phyloP scores from a whole-genome alignment of 2,329 filamentous ascomycete species.

The Zymoseptoria tritici region DNA sequence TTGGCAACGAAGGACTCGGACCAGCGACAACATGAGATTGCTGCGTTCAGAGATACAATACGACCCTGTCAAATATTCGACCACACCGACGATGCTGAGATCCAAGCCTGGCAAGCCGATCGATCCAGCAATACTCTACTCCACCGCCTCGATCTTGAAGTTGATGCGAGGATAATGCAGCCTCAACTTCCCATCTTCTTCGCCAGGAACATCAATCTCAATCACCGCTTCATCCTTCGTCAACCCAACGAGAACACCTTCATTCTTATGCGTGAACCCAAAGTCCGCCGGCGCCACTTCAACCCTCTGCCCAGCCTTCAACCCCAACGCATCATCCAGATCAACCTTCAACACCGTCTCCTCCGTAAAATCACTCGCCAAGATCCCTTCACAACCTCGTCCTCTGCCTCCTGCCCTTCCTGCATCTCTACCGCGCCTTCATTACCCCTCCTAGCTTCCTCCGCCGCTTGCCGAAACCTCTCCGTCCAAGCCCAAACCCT shows the following conservation, averaged over 20 bases:
- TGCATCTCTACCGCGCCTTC: slow-evolving; percentile 2
- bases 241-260: slow-evolving; percentile 9
- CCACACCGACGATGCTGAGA: no score
- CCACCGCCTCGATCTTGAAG: slow-evolving; percentile 11
- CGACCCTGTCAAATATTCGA: no score
- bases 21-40: no score
- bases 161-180: slow-evolving; percentile 17
- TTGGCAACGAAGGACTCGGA: no score
- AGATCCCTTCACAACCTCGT: slow-evolving; percentile 10
- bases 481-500: slow-evolving; percentile 11
- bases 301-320: slow-evolving; percentile 9
- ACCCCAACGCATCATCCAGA: slow-evolving; percentile 7
- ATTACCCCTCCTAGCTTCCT: slow-evolving; percentile 5
- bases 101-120: not conserved
- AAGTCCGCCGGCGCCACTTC: slow-evolving; percentile 14
- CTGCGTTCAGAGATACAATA: no score
- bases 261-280: slow-evolving; percentile 14
- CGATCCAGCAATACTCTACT: not conserved
- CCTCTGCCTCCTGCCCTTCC: slow-evolving; percentile 11
- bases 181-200: slow-evolving; percentile 6
- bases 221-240: slow-evolving; percentile 14
- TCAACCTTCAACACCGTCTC: slow-evolving; percentile 1
- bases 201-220: slow-evolving; percentile 6
- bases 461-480: slow-evolving; percentile 7
- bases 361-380: slow-evolving; percentile 6